phyloP scores from a whole-genome alignment of 75 land plant genomes.

The Cryptomeria japonica region DNA sequence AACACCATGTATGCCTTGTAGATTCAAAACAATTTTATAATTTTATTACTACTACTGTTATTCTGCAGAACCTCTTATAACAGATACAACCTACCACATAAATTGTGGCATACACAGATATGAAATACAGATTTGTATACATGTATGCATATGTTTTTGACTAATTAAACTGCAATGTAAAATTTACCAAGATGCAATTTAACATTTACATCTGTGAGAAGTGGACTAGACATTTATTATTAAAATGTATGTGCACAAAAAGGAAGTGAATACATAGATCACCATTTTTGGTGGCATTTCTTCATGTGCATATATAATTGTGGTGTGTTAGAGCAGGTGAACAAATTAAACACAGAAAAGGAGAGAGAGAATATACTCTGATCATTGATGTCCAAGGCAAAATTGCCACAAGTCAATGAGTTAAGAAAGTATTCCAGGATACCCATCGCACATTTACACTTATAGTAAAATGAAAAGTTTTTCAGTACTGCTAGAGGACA shows the following conservation, averaged over 20 bases:
- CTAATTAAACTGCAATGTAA: not conserved
- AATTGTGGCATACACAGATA: not conserved
- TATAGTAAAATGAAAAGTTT: not conserved
- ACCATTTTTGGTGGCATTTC: slow-evolving; percentile 1
- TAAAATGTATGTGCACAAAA: not conserved
- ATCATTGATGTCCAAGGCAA: not conserved
- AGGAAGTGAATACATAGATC: not conserved
- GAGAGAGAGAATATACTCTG: slow-evolving; percentile 1
- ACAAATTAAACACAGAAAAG: too few species aligned
- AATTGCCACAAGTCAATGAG: not conserved
- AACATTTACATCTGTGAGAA: not conserved
- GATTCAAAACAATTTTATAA: not conserved
- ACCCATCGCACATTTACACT: too few species aligned
- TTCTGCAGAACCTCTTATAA: not conserved
- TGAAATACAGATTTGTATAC: not conserved
- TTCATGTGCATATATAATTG: not conserved
- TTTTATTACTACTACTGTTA: not conserved
- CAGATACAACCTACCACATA: not conserved
- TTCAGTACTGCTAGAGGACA: not conserved
- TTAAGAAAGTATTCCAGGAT: not conserved
- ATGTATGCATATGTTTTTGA: not conserved
- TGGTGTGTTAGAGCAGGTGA: not conserved
- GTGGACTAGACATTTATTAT: not conserved
- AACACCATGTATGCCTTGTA: not conserved
- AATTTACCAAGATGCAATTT: not conserved